Percentiles rank a stretch among this genome's conserved stretches.
These are phyloP conservation scores for Tuber melanosporum DNA, from an alignment of 495 filamentous ascomycete genomes.

Conservation along the genomic window DNA sequence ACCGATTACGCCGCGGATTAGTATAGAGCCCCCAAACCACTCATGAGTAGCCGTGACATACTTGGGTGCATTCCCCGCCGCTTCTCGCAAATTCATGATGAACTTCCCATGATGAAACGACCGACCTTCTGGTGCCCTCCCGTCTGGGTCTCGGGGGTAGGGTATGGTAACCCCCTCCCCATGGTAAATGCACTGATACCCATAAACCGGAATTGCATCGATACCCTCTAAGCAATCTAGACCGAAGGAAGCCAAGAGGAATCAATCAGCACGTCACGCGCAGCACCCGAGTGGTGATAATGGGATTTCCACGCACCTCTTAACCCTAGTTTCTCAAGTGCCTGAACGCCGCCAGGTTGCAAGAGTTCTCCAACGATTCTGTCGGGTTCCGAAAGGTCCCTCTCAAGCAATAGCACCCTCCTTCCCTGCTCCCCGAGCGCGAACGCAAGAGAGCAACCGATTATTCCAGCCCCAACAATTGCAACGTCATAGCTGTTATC, in stretches of 20 bases:
- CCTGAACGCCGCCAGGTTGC: constrained; percentile 82
- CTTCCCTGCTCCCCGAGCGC: constrained; percentile 77
- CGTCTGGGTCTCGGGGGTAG: constrained; percentile 50
- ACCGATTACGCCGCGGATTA: constrained; percentile 9
- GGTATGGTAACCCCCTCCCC: constrained; percentile 70
- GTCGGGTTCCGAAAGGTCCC: constrained; percentile 85
- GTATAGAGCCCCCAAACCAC: constrained; percentile 10
- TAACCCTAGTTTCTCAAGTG: constrained; percentile 74
- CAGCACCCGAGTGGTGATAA: background rate
- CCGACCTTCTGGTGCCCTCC: constrained; percentile 55
- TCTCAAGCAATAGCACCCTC: constrained; percentile 84
- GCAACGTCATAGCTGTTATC: constrained; percentile 58
- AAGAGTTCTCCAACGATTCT: constrained; percentile 93
- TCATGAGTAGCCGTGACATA: constrained; percentile 41
- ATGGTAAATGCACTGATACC: constrained; percentile 83
- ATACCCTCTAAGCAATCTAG: constrained; percentile 78
- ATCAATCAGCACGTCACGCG: constrained; percentile 15
- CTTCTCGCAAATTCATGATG: constrained; percentile 64
- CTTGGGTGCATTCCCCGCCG: constrained; percentile 42
- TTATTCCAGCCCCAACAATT: constrained; percentile 81
- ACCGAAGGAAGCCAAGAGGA: background rate
- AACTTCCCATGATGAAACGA: constrained; percentile 82
- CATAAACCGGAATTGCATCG: constrained; percentile 71
- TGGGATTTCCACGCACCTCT: constrained; percentile 25
- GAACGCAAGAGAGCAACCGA: constrained; percentile 80